Conservation (phyloP, 805 yeast species). For the Pichia exigua region DNA sequence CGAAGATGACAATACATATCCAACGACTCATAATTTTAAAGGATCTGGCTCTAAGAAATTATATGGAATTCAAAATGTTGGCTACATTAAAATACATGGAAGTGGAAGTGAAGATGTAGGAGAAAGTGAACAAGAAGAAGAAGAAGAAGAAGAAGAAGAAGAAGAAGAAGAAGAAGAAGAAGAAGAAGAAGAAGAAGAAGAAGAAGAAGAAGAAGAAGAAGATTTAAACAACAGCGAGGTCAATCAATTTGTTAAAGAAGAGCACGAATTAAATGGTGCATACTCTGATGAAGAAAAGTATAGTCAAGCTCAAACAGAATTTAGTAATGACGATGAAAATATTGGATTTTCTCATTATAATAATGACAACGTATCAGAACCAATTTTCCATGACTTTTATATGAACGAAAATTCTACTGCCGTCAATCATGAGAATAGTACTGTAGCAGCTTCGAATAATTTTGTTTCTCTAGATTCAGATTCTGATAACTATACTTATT, state of each 20-base stretch:
- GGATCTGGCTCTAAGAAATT: background rate
- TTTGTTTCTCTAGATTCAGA: constrained; percentile 4
- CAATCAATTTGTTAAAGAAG: background rate
- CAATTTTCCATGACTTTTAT: constrained; percentile 3
- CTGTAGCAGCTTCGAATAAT: background rate
- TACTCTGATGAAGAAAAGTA: background rate
- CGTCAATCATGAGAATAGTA: background rate
- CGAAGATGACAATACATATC: background rate
- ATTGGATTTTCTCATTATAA: background rate
- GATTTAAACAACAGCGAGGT: background rate
- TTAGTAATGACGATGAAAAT: background rate
- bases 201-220: constrained; percentile 3
- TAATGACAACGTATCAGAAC: background rate
- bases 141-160: constrained; percentile 1
- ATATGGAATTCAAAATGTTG: background rate
- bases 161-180: background rate
- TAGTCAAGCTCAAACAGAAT: background rate
- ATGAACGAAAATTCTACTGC: background rate
- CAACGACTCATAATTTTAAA: background rate
- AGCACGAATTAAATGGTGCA: background rate
- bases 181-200: background rate
- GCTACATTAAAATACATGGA: background rate
- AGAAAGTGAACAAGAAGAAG: background rate
- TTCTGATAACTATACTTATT: constrained; percentile 3
- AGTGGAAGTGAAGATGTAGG: background rate